Conservation (phyloP, 2,329 filamentous ascomycete species). For the Sphaerulina musiva region DNA sequence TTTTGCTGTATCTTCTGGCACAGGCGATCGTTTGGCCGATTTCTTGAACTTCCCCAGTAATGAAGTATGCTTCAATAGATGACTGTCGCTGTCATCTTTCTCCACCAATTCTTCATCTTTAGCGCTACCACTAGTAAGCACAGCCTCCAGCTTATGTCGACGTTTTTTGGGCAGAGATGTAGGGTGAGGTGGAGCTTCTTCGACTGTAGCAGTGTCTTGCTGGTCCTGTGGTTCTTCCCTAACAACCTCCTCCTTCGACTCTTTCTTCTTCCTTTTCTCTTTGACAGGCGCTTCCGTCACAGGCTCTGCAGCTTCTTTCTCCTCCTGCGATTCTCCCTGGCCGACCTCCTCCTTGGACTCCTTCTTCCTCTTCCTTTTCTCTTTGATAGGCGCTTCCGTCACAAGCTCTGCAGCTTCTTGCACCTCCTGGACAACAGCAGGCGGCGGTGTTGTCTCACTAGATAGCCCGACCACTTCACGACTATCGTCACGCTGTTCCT, state of each 20-base stretch:
- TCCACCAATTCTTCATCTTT: slow-evolving; percentile 32
- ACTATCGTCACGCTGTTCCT: slow-evolving; percentile 7
- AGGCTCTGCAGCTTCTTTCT: background rate
- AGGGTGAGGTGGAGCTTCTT: background rate
- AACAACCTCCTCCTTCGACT: background rate
- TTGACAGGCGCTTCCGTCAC: background rate
- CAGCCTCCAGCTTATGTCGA: slow-evolving; percentile 38
- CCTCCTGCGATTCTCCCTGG: background rate
- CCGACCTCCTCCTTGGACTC: background rate
- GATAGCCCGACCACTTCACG: background rate
- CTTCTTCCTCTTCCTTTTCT: slow-evolving; percentile 5
- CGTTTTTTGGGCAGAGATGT: slow-evolving; percentile 42
- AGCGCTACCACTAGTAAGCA: slow-evolving; percentile 22
- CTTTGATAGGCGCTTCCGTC: background rate
- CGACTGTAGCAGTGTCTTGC: background rate
- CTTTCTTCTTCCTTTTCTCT: slow-evolving; percentile 4
- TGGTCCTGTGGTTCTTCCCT: background rate
- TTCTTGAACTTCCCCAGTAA: slow-evolving; percentile 45
- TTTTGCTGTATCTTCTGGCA: slow-evolving; percentile 13
- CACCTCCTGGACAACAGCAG: background rate
- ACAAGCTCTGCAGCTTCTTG: background rate
- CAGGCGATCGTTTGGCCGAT: slow-evolving; percentile 17
- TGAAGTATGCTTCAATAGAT: slow-evolving; percentile 29
- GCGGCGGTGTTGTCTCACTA: background rate
- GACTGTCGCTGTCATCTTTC: slow-evolving; percentile 25